A percentile compares a stretch with the other conserved stretches of the same genome.
Conservation (phyloP, 805 yeast species). For the Barnettozyma salicaria region DNA sequence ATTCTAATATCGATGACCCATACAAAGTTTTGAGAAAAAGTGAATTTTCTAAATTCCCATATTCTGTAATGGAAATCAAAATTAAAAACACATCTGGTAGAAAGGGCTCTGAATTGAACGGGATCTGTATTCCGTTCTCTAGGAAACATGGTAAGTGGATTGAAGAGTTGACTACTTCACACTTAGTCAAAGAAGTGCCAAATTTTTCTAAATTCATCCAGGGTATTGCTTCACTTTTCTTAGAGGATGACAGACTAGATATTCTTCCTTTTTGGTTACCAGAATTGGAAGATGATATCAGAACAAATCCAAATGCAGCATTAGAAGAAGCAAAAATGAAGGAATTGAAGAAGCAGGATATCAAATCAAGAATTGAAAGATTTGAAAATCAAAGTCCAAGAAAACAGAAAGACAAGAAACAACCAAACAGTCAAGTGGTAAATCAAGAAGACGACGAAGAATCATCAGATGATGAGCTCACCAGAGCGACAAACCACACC, state of each 20-base stretch:
- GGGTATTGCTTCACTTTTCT: constrained; percentile 81
- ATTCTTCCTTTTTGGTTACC: constrained; percentile 93
- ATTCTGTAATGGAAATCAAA: constrained; percentile 83
- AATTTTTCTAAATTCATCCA: constrained; percentile 90
- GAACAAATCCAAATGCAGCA: constrained; percentile 74
- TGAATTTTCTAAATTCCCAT: constrained; percentile 79
- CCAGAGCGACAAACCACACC: constrained; percentile 1
- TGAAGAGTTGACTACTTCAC: constrained; percentile 74
- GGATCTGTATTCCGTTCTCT: constrained; percentile 35
- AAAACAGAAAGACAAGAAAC: constrained; percentile 6
- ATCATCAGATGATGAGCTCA: constrained; percentile 39
- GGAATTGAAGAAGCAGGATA: constrained; percentile 39
- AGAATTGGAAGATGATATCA: constrained; percentile 74
- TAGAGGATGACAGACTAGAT: constrained; percentile 87
- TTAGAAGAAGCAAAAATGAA: constrained; percentile 59
- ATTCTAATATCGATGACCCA: constrained; percentile 65
- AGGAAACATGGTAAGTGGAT: constrained; percentile 68
- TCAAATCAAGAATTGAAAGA: constrained; percentile 33
- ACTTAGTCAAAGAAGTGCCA: constrained; percentile 88
- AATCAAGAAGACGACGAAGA: constrained; percentile 48
- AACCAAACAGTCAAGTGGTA: neutral
- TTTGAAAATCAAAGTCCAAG: constrained; percentile 15
- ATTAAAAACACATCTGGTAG: constrained; percentile 42
- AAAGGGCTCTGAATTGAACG: constrained; percentile 28
- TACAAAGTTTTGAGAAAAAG: constrained; percentile 74